phyloP scores from a whole-genome alignment of 169 alveolate species.

The Plasmodium berghei region DNA sequence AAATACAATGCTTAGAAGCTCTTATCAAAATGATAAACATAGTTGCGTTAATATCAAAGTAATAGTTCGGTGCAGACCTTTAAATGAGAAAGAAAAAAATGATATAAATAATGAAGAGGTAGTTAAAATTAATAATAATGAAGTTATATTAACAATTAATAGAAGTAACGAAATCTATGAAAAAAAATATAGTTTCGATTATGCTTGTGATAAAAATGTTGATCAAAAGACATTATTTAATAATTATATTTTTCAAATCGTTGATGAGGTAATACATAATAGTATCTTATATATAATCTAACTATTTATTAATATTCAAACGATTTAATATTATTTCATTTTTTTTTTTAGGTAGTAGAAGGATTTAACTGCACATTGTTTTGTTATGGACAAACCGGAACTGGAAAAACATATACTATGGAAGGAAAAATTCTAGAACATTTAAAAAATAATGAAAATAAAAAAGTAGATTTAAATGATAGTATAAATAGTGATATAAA shows the following conservation, averaged over 20 bases:
- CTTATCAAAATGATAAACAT: slow-evolving; percentile 57
- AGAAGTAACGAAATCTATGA: slow-evolving; percentile 77
- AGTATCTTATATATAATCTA: background rate
- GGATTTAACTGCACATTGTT: slow-evolving; percentile 69
- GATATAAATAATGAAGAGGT: slow-evolving; percentile 75
- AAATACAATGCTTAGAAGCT: slow-evolving; percentile 47
- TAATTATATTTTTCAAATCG: slow-evolving; percentile 88
- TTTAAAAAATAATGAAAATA: slow-evolving; percentile 27
- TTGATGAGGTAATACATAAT: slow-evolving; percentile 84
- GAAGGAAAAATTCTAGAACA: slow-evolving; percentile 52
- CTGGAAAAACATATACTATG: slow-evolving; percentile 66
- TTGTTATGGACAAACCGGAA: slow-evolving; percentile 69
- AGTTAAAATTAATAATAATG: slow-evolving; percentile 77
- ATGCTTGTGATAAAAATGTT: slow-evolving; percentile 72
- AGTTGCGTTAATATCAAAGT: slow-evolving; percentile 85
- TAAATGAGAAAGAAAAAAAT: slow-evolving; percentile 84
- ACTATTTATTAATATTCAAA: background rate
- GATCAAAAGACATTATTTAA: slow-evolving; percentile 79
- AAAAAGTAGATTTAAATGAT: slow-evolving; percentile 41
- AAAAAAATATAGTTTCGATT: slow-evolving; percentile 73
- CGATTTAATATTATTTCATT: background rate
- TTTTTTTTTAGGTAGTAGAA: slow-evolving; percentile 45
- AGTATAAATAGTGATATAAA: slow-evolving; percentile 64
- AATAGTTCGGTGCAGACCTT: slow-evolving; percentile 91
- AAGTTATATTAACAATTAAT: slow-evolving; percentile 76